Conservation (phyloP, 768 basidiomycete species). For the Neoboletus subvelutipes region DNA sequence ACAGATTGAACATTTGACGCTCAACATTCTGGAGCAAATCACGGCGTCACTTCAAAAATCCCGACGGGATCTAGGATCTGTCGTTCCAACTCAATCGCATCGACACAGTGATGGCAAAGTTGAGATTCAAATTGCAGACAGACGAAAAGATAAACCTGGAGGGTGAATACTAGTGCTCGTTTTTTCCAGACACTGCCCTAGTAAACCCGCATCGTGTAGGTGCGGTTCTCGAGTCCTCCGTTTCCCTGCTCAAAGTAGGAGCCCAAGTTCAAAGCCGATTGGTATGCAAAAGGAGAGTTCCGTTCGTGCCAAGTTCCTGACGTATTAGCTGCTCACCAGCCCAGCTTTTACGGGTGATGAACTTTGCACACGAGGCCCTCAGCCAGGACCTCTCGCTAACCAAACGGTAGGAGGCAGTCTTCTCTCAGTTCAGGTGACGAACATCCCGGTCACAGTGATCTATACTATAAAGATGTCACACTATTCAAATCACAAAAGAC, state of each 20-base stretch:
- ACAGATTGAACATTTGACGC: conserved; percentile 30
- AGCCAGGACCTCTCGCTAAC: conserved; percentile 53
- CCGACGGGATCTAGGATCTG: not conserved
- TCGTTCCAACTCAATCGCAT: not conserved
- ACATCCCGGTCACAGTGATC: conserved; percentile 53
- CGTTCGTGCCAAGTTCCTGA: not conserved
- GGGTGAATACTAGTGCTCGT: conserved; percentile 25
- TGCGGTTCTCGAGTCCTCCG: conserved; percentile 25
- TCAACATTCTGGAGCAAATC: conserved; percentile 35
- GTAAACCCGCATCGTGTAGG: conserved; percentile 8
- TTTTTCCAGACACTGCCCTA: not conserved
- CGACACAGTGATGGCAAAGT: conserved; percentile 24
- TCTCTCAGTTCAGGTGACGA: conserved; percentile 8
- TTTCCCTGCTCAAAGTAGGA: conserved; percentile 39
- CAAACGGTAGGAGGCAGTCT: conserved; percentile 50
- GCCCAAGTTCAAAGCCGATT: conserved; percentile 40
- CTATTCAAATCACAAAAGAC: conserved; percentile 77
- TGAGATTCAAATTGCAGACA: conserved; percentile 36
- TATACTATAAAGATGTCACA: conserved; percentile 82
- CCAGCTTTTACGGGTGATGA: conserved; percentile 63
- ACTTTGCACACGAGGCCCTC: conserved; percentile 70
- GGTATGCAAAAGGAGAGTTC: conserved; percentile 31
- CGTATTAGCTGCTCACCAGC: conserved; percentile 41
- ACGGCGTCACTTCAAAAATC: conserved; percentile 14
- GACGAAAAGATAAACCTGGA: conserved; percentile 32